A percentile compares a stretch with the other conserved stretches of the same genome.
These are phyloP conservation scores for Trifolium dubium DNA, from an alignment of 306 rosid genomes.

Conservation along the genomic window DNA sequence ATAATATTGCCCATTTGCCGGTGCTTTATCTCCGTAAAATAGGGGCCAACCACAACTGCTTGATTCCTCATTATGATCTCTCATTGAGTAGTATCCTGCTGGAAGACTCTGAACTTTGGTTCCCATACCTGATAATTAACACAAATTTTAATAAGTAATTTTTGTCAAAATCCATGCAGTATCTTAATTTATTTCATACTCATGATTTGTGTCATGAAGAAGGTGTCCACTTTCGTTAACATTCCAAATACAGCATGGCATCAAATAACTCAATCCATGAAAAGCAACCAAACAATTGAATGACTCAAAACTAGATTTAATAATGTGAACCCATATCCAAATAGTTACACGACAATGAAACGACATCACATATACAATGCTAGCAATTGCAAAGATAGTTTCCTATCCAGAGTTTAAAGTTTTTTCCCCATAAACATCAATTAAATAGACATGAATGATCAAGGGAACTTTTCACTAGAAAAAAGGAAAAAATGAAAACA, in stretches of 20 bases:
- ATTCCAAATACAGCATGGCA: conserved; percentile 25
- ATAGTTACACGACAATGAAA: background rate
- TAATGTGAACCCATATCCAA: conserved; percentile 7
- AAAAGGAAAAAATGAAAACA: background rate
- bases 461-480: conserved; percentile 12
- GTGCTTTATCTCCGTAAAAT: conserved; percentile 66
- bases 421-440: conserved; percentile 4
- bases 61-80: conserved; percentile 95
- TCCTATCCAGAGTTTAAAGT: background rate
- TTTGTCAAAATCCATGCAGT: conserved; percentile 30
- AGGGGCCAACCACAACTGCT: conserved; percentile 87
- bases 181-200: conserved; percentile 30
- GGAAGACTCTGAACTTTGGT: conserved; percentile 90
- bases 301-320: conserved; percentile 19
- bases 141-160: conserved; percentile 28
- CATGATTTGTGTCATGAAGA: conserved; percentile 5
- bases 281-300: conserved; percentile 1
- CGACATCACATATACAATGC: conserved; percentile 2
- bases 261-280: conserved; percentile 31
- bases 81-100: conserved; percentile 78
- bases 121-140: conserved; percentile 81
- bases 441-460: conserved; percentile 20
- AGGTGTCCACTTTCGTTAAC: conserved; percentile 15
- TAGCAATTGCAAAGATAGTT: conserved; percentile 12
- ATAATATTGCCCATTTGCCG: conserved; percentile 65